phyloP scores from a whole-genome alignment of 179 eudicot species.

The Beta macrorhiza region DNA sequence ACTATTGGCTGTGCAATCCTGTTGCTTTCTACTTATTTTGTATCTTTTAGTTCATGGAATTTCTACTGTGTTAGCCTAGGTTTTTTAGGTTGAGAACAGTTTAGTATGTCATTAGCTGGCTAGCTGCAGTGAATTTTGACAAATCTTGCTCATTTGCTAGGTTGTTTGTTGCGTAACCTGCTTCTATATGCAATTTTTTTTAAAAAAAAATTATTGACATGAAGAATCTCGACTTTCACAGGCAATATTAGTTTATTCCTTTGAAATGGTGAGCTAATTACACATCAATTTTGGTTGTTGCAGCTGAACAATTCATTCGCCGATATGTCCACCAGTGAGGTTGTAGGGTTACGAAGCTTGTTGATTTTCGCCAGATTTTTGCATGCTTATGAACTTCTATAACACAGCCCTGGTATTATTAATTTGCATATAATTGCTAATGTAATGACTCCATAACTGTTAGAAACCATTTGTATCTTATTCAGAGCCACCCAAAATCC shows the following conservation, averaged over 20 bases:
- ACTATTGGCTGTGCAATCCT: background rate
- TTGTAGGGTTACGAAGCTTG: constrained; percentile 30
- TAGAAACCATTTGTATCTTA: constrained; percentile 22
- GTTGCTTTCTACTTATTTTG: background rate
- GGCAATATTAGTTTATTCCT: background rate
- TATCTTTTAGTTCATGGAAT: too few species aligned
- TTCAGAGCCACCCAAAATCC: constrained; percentile 24
- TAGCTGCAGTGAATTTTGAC: too few species aligned
- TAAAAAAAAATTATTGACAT: too few species aligned
- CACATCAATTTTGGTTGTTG: constrained; percentile 14
- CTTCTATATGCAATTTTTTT: too few species aligned
- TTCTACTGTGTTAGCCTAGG: too few species aligned
- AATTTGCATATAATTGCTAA: constrained; percentile 42
- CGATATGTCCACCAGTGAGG: constrained; percentile 38
- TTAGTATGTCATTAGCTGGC: too few species aligned
- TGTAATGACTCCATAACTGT: constrained; percentile 34
- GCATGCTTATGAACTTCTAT: constrained; percentile 30
- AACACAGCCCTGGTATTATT: constrained; percentile 33
- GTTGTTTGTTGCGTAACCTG: too few species aligned
- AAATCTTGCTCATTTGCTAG: too few species aligned
- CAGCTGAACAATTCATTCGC: constrained; percentile 34
- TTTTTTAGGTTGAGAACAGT: too few species aligned
- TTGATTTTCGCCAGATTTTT: constrained; percentile 13
- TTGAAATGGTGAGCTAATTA: background rate
- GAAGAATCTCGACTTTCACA: background rate